A percentile compares a stretch with the other conserved stretches of the same genome.
phyloP scores from a whole-genome alignment of 352 stramenopile genomes.

The Phytophthora fragariaefolia region DNA sequence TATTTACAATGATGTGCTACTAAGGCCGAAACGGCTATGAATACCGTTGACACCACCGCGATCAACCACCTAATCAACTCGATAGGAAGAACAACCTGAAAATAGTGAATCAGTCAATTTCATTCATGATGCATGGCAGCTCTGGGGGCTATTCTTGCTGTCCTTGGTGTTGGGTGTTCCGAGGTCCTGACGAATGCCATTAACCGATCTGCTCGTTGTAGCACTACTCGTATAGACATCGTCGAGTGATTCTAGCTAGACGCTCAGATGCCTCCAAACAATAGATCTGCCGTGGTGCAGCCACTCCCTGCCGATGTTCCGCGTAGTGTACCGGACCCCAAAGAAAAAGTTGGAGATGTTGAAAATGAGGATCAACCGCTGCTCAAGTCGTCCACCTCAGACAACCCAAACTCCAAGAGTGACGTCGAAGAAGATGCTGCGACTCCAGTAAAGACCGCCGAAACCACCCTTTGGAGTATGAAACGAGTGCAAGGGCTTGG shows the following conservation, averaged over 20 bases:
- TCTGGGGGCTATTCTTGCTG: conserved; percentile 20
- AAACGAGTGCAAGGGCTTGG: conserved; percentile 43
- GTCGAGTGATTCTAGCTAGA: too few relatives aligned
- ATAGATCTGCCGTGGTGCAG: conserved; percentile 15
- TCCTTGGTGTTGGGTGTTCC: neutral
- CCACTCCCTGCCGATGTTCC: conserved; percentile 24
- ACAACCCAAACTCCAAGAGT: conserved; percentile 19
- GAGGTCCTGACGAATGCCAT: conserved; percentile 3
- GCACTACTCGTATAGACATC: too few relatives aligned
- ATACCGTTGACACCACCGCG: neutral
- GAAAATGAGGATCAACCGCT: conserved; percentile 34
- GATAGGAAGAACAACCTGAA: conserved; percentile 31
- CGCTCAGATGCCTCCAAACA: conserved; percentile 10
- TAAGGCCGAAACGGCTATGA: neutral
- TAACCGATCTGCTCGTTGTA: conserved; percentile 17
- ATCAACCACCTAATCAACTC: conserved; percentile 23
- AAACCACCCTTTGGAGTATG: conserved; percentile 17
- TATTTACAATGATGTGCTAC: too few relatives aligned
- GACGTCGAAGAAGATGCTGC: conserved; percentile 13
- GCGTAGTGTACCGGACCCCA: conserved; percentile 14
- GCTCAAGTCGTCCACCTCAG: conserved; percentile 12
- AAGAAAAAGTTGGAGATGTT: conserved; percentile 17
- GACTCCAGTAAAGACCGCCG: conserved; percentile 1
- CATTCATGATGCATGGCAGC: neutral
- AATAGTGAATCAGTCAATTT: conserved; percentile 20